These are phyloP conservation scores for Lathyrus oleraceus DNA, from an alignment of 306 rosid species.

Conservation along the genomic window DNA sequence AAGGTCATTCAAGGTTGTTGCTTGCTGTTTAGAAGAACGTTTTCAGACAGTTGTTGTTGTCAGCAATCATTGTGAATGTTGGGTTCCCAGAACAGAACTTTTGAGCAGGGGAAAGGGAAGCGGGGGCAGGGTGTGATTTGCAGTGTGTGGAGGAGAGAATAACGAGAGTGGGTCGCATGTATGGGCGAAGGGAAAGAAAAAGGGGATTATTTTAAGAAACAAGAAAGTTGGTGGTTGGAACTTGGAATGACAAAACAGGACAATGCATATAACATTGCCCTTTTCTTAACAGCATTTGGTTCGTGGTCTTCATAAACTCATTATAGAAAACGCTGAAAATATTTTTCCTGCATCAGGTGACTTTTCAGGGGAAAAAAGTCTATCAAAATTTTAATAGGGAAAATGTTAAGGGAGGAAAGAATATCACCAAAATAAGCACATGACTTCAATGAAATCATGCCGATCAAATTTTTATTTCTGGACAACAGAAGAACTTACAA, in stretches of 20 bases:
- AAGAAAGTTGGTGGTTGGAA: neutral
- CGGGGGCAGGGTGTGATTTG: too few relatives aligned
- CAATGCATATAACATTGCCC: neutral
- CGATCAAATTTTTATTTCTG: constrained; percentile 20
- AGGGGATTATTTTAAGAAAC: too few relatives aligned
- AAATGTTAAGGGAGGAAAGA: neutral
- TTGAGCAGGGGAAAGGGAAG: too few relatives aligned
- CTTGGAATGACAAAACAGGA: neutral
- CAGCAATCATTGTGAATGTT: too few relatives aligned
- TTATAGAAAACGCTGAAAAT: constrained; percentile 15
- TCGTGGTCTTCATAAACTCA: neutral
- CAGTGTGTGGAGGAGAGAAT: too few relatives aligned
- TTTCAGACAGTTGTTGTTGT: too few relatives aligned
- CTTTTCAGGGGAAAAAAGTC: constrained; percentile 7
- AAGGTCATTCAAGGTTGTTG: too few relatives aligned
- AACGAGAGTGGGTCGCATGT: too few relatives aligned
- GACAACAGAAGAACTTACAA: constrained; percentile 59
- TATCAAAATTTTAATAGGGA: neutral
- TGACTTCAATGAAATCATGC: constrained; percentile 6
- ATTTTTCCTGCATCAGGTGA: neutral
- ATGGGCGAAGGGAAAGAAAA: too few relatives aligned
- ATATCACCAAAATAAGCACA: constrained; percentile 2
- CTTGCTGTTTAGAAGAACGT: too few relatives aligned
- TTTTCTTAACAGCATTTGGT: neutral
- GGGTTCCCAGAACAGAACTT: too few relatives aligned